A percentile compares a stretch with the other conserved stretches of the same genome.
Evolutionary conservation across 306 rosid genomes (phyloP).

Genomic region (Quercus glauca): DNA sequence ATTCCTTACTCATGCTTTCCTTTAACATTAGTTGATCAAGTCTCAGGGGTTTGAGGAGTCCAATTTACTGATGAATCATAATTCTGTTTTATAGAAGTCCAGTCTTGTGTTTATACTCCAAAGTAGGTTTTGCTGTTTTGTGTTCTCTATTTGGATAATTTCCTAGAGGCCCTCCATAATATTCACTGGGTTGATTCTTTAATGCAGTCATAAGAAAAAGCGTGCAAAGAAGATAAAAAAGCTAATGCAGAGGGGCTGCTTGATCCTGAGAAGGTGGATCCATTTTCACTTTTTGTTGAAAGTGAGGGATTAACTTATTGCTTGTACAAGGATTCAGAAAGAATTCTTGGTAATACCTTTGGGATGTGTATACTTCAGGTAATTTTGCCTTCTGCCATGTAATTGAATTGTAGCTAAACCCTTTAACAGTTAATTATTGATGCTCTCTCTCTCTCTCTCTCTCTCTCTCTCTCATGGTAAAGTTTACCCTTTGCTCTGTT

Average conservation of each 20-base stretch:
- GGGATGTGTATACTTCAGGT: conserved; percentile 99
- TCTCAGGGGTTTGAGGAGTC: not conserved
- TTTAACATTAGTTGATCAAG: not conserved
- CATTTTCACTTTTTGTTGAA: conserved; percentile 73
- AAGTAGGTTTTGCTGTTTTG: not conserved
- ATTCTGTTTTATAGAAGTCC: not conserved
- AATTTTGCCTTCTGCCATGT: not conserved
- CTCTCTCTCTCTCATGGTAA: not conserved
- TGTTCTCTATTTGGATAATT: not conserved
- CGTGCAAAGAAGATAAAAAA: conserved; percentile 75
- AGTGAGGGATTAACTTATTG: conserved; percentile 72
- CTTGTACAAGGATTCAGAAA: conserved; percentile 76
- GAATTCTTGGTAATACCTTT: conserved; percentile 83
- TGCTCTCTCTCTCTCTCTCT: conserved; percentile 4
- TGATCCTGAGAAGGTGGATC: conserved; percentile 82
- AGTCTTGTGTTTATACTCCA: not conserved
- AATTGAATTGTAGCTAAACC: not conserved
- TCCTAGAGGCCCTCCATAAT: not conserved
- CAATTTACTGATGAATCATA: not conserved
- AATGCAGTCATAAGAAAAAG: conserved; percentile 78
- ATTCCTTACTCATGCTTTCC: not conserved
- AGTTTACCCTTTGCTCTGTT: conserved; percentile 23
- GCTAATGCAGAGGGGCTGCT: conserved; percentile 63
- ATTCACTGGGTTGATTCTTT: conserved; percentile 27
- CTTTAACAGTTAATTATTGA: conserved; percentile 2